These are phyloP conservation scores for Venturia effusa DNA, from an alignment of 2,329 filamentous ascomycete species.

Conservation along the genomic window DNA sequence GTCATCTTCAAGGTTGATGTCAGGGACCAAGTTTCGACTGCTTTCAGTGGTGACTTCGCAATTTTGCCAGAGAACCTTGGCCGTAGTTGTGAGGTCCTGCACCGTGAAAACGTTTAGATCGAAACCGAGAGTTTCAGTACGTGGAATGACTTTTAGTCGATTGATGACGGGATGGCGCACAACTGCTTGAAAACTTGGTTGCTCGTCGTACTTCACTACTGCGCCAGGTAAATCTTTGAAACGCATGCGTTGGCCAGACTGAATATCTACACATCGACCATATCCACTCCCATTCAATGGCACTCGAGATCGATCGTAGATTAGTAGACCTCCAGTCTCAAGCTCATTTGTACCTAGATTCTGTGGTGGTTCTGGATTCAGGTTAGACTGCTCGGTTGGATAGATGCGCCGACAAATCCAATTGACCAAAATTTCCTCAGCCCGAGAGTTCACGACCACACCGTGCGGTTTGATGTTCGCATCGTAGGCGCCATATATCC, in stretches of 20 bases:
- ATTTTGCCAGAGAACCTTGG: slow-evolving; percentile 50
- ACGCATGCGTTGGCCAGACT: slow-evolving; percentile 38
- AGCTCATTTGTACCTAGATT: slow-evolving; percentile 22
- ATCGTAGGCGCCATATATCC: slow-evolving; percentile 42
- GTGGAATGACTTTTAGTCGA: slow-evolving; percentile 27
- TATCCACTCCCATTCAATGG: slow-evolving; percentile 16
- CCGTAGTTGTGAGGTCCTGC: slow-evolving; percentile 36
- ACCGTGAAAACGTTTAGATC: slow-evolving; percentile 49
- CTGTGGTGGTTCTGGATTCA: slow-evolving; percentile 17
- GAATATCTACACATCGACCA: slow-evolving; percentile 23
- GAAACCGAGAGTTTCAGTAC: slow-evolving; percentile 40
- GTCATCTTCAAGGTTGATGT: slow-evolving; percentile 41
- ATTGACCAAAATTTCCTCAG: background rate
- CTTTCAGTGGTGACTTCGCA: slow-evolving; percentile 36
- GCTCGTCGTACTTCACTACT: slow-evolving; percentile 38
- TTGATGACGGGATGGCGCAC: background rate
- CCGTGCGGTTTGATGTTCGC: slow-evolving; percentile 39
- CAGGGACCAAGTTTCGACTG: slow-evolving; percentile 37
- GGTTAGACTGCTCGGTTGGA: slow-evolving; percentile 11
- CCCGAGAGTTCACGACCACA: slow-evolving; percentile 40
- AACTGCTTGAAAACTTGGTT: background rate
- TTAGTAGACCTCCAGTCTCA: slow-evolving; percentile 29
- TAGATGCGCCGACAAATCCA: slow-evolving; percentile 16
- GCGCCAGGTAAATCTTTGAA: slow-evolving; percentile 44
- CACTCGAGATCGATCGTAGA: slow-evolving; percentile 31